A percentile compares a stretch with the other conserved stretches of the same genome.
phyloP scores from a whole-genome alignment of 139 green algal genomes.

The Prasinococcaceae sp. region DNA sequence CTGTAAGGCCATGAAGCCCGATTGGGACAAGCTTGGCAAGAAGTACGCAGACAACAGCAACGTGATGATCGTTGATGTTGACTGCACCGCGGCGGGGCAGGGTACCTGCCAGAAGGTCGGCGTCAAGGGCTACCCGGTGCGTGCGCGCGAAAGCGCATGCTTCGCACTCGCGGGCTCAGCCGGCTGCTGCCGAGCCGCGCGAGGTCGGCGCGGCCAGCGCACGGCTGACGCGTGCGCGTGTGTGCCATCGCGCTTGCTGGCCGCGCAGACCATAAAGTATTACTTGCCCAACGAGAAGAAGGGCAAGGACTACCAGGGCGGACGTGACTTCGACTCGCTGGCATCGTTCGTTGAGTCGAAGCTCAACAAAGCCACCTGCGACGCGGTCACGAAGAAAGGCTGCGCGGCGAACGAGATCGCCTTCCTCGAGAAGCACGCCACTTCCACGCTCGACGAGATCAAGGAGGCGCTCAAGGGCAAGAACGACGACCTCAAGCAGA shows the following conservation, averaged over 20 bases:
- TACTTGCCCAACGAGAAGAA: conserved; percentile 16
- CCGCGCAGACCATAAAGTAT: conserved; percentile 25
- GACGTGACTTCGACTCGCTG: conserved; percentile 12
- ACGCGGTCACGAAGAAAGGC: conserved; percentile 17
- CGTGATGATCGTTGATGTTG: conserved; percentile 23
- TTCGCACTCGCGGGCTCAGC: too few species aligned
- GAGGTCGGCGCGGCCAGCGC: too few species aligned
- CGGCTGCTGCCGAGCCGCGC: too few species aligned
- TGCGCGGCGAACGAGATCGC: conserved; percentile 16
- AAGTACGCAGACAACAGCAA: conserved; percentile 2
- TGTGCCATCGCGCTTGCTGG: too few species aligned
- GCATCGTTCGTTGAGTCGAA: conserved; percentile 8
- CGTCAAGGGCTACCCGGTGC: conserved; percentile 23
- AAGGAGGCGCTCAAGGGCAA: neutral
- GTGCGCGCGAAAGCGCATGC: too few species aligned
- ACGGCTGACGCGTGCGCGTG: too few species aligned
- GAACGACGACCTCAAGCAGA: conserved; percentile 4
- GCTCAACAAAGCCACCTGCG: conserved; percentile 12
- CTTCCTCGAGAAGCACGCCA: conserved; percentile 16
- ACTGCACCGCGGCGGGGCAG: conserved; percentile 21
- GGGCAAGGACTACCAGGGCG: conserved; percentile 17
- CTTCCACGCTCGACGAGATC: conserved; percentile 3
- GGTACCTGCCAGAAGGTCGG: conserved; percentile 12
- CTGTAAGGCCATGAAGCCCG: conserved; percentile 26
- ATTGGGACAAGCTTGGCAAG: conserved; percentile 20